phyloP scores from a whole-genome alignment of 768 basidiomycete genomes.

The Rickenella mellea region DNA sequence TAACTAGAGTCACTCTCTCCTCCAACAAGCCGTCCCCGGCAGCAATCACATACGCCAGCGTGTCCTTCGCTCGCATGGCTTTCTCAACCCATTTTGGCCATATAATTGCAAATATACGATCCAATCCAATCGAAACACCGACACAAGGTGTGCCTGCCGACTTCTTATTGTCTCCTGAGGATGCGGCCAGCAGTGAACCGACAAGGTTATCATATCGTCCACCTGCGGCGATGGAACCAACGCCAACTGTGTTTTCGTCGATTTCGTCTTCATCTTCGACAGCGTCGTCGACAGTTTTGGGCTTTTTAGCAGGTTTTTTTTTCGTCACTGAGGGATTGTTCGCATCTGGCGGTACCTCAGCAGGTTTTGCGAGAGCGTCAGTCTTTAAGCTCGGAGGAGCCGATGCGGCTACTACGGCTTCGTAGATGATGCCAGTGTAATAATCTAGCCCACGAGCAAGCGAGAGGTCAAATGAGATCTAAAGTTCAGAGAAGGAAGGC shows the following conservation, averaged over 20 bases:
- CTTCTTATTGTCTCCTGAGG: conserved; percentile 56
- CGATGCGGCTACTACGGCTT: conserved; percentile 88
- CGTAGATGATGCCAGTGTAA: conserved; percentile 98
- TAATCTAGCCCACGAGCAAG: conserved; percentile 97
- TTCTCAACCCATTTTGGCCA: conserved; percentile 80
- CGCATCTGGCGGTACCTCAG: conserved; percentile 14
- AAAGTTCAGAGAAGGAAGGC: neutral
- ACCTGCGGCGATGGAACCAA: conserved; percentile 98
- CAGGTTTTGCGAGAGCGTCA: conserved; percentile 34
- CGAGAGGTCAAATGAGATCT: conserved; percentile 95
- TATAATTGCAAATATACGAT: conserved; percentile 85
- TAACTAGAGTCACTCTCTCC: conserved; percentile 75
- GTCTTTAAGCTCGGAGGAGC: conserved; percentile 74
- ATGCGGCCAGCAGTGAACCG: conserved; percentile 78
- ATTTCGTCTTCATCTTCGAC: conserved; percentile 67
- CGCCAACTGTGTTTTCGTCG: conserved; percentile 89
- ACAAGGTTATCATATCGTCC: conserved; percentile 96
- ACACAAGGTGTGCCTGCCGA: conserved; percentile 71
- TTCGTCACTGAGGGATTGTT: conserved; percentile 20
- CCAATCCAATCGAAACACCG: conserved; percentile 87
- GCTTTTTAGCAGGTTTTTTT: conserved; percentile 30
- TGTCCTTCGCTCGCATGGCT: conserved; percentile 79
- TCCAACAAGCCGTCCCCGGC: conserved; percentile 82
- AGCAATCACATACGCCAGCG: conserved; percentile 89
- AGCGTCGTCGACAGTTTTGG: conserved; percentile 25